Base-by-base conservation (phyloP, 768 basidiomycete species). In the Hericium alpestre region DNA sequence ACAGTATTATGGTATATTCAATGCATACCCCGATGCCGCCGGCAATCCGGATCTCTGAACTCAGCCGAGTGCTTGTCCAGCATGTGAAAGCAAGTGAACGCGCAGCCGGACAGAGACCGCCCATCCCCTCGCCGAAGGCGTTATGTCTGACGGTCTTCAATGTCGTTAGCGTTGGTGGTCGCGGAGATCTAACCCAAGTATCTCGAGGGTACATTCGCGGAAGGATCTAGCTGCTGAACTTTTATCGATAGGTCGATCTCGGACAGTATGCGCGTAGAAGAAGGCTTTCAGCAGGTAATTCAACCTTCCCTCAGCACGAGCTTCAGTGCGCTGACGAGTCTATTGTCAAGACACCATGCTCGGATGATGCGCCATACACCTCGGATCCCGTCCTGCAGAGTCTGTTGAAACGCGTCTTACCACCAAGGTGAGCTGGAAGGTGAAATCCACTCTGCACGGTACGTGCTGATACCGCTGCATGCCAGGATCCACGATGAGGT, bases 211-310 rank as follows among this genome's bases (percentile, higher is more conserved):
- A 20, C 16, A n/a, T n/a, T 46, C 10, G n/a, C 5, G 43, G 20
- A 46, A 46, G n/a, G 2, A 46, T n/a, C 16, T 18, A 7, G 0
- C 43, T 8, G 16, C 6, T n/a, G 18, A 46, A 11, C n/a, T 18
- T 13, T 46, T 13, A 46, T n/a, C n/a, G 9, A 10, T 32, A 6
- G 8, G 32, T 32, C 32, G 32, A 32, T 10, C 6, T n/a, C 27
- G 9, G 6, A 27, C 20, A 52, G 53, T 20, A 86, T 87, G 86
- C 79, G 78, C 47, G 69, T 79, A 37, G 83, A 86, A 66, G 75
- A 86, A 50, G 86, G 86, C 38, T 86, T 86, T 62, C 83, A 86
- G 60, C 73, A 72, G 60, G 84, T 81, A 58, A 40, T 70, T 64
- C 51, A 10, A 13, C 16, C 20, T 23, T 18, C 32, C 25, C 11